Conservation (phyloP, 768 basidiomycete genomes). For the button mushroom (Agaricus bisporus) region DNA sequence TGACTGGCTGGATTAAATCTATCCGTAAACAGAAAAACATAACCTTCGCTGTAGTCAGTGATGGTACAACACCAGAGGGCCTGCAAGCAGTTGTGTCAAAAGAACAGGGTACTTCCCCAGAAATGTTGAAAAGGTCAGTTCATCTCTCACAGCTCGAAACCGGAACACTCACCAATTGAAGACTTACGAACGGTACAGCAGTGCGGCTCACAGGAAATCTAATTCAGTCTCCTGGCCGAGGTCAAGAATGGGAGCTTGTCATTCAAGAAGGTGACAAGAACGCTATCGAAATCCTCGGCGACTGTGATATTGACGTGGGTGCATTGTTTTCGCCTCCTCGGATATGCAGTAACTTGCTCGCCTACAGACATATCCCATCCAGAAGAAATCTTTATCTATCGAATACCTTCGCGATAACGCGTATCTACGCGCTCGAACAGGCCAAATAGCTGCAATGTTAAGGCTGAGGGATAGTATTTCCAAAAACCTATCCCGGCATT, state of each 20-base stretch:
- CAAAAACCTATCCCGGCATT: slow-evolving; percentile 57
- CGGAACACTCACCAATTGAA: slow-evolving; percentile 20
- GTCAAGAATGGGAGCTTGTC: slow-evolving; percentile 43
- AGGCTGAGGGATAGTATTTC: slow-evolving; percentile 59
- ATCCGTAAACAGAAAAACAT: slow-evolving; percentile 83
- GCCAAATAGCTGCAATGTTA: slow-evolving; percentile 65
- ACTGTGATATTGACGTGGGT: slow-evolving; percentile 41
- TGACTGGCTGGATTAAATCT: slow-evolving; percentile 85
- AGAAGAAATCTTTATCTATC: slow-evolving; percentile 75
- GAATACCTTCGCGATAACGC: slow-evolving; percentile 82
- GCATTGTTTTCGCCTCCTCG: background rate
- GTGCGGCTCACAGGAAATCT: slow-evolving; percentile 38
- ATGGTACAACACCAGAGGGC: slow-evolving; percentile 67
- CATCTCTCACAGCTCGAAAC: slow-evolving; percentile 12
- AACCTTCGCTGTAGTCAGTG: slow-evolving; percentile 77
- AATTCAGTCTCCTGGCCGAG: slow-evolving; percentile 35
- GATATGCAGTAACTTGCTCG: background rate
- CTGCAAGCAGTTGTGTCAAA: slow-evolving; percentile 74
- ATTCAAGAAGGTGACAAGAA: slow-evolving; percentile 28
- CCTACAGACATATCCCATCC: slow-evolving; percentile 77
- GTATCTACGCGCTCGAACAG: slow-evolving; percentile 83
- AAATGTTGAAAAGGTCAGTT: slow-evolving; percentile 22
- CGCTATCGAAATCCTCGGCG: slow-evolving; percentile 35
- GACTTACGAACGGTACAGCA: slow-evolving; percentile 36
- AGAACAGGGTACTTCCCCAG: slow-evolving; percentile 23